Evolutionary conservation across 1,284 basidiomycete genomes (phyloP).

Genomic region (Ceratobasidium sp.): DNA sequence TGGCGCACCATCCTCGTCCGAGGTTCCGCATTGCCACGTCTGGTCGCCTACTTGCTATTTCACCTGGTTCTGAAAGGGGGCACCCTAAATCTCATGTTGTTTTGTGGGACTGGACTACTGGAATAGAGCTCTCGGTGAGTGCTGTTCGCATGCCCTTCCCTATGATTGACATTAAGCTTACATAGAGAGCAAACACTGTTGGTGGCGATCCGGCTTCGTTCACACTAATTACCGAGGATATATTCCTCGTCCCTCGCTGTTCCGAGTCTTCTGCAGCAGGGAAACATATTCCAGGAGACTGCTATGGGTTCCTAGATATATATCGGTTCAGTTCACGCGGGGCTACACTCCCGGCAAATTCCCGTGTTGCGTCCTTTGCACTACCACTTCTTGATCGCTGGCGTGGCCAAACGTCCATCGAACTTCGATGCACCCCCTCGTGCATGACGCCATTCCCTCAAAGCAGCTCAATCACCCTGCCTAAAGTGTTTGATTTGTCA

Average conservation of each 20-base stretch:
- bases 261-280: not conserved
- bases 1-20: not conserved
- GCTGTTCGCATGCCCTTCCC: not conserved
- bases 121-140: conserved; percentile 29
- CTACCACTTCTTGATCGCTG: not conserved
- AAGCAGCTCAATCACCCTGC: not conserved
- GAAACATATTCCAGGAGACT: not conserved
- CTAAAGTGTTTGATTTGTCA: not conserved
- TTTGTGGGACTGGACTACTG: conserved; percentile 42
- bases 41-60: not conserved
- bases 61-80: conserved; percentile 9
- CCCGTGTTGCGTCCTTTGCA: conserved; percentile 15
- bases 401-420: not conserved
- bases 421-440: not conserved
- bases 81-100: conserved; percentile 9
- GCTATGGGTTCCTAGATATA: conserved; percentile 5
- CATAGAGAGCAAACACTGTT: not conserved
- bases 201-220: not conserved
- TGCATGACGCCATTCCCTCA: conserved; percentile 10
- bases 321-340: conserved; percentile 3
- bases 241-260: conserved; percentile 16
- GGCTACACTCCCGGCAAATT: not conserved
- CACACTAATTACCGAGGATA: conserved; percentile 17
- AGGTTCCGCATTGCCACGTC: not conserved
- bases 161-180: not conserved